Evolutionary conservation across 169 alveolate genomes (phyloP).

Genomic region (Cryptosporidium baileyi): DNA sequence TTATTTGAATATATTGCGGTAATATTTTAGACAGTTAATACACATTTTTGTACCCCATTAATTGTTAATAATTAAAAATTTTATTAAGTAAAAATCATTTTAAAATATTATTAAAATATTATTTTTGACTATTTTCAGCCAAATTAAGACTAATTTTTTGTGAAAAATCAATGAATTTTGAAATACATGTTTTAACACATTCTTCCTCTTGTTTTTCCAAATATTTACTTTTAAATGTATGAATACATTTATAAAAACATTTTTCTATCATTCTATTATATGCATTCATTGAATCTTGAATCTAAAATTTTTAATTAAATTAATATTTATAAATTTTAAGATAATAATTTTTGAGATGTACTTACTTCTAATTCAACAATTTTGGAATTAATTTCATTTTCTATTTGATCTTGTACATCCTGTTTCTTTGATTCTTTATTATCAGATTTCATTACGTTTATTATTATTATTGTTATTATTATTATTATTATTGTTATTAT

Average conservation of each 20-base stretch:
- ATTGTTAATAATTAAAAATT: background rate
- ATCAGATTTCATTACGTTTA: too few relatives aligned
- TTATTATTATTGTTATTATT: too few relatives aligned
- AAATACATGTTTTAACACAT: background rate
- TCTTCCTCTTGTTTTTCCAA: background rate
- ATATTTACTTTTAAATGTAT: background rate
- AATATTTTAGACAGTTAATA: too few relatives aligned
- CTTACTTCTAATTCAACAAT: background rate
- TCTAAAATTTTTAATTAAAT: background rate
- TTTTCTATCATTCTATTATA: background rate
- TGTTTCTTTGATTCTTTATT: too few relatives aligned
- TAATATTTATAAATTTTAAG: background rate
- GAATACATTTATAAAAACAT: background rate
- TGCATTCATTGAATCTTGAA: background rate
- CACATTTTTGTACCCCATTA: too few relatives aligned
- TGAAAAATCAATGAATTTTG: background rate
- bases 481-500: too few relatives aligned
- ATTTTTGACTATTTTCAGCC: background rate
- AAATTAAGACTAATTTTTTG: background rate
- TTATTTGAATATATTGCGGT: too few relatives aligned
- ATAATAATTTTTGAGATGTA: background rate
- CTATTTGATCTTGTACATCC: background rate
- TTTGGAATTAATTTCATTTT: background rate
- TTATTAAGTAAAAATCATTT: background rate
- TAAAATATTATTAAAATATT: background rate